Base-by-base conservation (phyloP, 805 yeast genomes). In the Brettanomyces bruxellensis region DNA sequence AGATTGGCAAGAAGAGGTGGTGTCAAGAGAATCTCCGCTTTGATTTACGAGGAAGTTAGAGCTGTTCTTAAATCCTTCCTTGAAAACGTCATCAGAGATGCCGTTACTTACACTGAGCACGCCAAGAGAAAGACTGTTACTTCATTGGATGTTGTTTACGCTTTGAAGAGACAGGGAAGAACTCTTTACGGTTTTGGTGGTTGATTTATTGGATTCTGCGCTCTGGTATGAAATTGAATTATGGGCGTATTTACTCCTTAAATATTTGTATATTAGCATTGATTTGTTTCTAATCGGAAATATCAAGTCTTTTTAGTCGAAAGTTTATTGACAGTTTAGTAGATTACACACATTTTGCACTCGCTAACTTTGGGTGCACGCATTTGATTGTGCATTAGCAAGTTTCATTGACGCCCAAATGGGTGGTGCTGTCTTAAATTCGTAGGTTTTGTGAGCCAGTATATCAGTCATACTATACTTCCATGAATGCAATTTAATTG, bases 1-100 rank as follows among this genome's bases (percentile, higher is more conserved):
- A 91, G 99, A 87, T 85, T 91, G 66, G 99, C 99, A 45, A 91
- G 99, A 84, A 89, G 99, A 87, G 99, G 99, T 78, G 99, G 99
- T 90, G 99, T 91, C 69, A 91, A 91, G 85, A 96, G 99, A 86
- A 91, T 91, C 66, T 91, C 98, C 55, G 98, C 96, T 71, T 78
- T 90, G 69, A 91, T 91, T 71, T 91, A 91, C 79, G 99, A 91
- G 76, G 97, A 91, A 78, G 96, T 93, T 67, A 89, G 99, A 80
- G 90, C 85, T 60, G 97, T 93, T 59, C 79, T 91, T 59, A 90
- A 90, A 78, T 78, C 95, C 49, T 91, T 91, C 85, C 81, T 91
- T 69, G 96, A 88, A 75, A 83, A 86, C 67, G 96, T 93, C 61
- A 91, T 91, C 76, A 88, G 97, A 81, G 98, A 93, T 65, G 98